phyloP scores from a whole-genome alignment of 345 rosid species.

The Viola odorata region DNA sequence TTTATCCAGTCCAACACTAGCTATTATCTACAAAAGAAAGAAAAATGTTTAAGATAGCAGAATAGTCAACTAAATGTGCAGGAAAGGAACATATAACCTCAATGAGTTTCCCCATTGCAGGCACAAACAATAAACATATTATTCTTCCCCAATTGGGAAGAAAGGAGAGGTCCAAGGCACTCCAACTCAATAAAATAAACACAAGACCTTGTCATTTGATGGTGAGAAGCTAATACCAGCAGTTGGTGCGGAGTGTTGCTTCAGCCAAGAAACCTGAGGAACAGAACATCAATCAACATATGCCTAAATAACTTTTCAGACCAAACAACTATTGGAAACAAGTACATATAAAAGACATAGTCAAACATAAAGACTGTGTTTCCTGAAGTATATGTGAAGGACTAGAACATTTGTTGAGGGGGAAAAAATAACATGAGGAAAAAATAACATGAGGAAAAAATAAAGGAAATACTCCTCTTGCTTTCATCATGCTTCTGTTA shows the following conservation, averaged over 20 bases:
- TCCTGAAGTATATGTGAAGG: too few species aligned
- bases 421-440: too few species aligned
- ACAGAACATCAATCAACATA: conserved; percentile 13
- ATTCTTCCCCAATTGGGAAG: neutral
- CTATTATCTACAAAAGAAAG: conserved; percentile 55
- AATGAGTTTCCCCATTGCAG: conserved; percentile 7
- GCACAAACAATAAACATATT: neutral
- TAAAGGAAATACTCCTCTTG: too few species aligned
- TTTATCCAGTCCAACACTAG: conserved; percentile 94
- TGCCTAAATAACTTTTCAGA: conserved; percentile 2
- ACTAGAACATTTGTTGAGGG: too few species aligned
- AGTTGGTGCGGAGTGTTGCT: conserved; percentile 95
- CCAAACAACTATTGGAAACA: neutral
- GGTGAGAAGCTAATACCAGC: conserved; percentile 96
- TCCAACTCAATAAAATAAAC: conserved; percentile 9
- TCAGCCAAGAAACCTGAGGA: conserved; percentile 82
- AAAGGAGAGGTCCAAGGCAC: neutral
- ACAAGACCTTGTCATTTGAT: conserved; percentile 81
- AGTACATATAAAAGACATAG: neutral
- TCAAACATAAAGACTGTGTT: neutral
- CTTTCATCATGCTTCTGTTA: too few species aligned
- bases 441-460: too few species aligned
- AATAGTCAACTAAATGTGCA: conserved; percentile 4
- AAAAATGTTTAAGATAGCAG: conserved; percentile 12
- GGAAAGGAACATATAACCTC: neutral